Base-by-base conservation (phyloP, 2,329 filamentous ascomycete species). In the Penicillium sp. region DNA sequence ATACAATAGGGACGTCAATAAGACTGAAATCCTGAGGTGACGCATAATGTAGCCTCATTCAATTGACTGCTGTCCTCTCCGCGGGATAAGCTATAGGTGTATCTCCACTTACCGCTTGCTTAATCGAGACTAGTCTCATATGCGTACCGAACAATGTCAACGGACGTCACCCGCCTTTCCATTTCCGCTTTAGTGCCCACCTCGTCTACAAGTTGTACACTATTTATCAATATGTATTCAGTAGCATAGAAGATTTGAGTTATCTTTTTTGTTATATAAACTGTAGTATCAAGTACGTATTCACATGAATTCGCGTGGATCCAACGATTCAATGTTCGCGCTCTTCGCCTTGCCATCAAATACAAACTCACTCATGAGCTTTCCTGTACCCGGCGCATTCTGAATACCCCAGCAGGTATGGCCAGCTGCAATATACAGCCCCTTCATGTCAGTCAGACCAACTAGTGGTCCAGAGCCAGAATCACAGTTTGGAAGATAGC, bases 351-450 rank as follows among this genome's bases (percentile, higher is more conserved):
- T 74, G 0, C 89, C 89, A 52, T 92, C 89, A 66, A 92, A 85
- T 2, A 94, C 77, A 73, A 89, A 85, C 73, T 93, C 89, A 36
- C 88, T 88, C 78, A 94, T 88, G 37, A 93, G 72, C 74, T 87
- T 90, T 4, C 90, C 90, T 8, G 93, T 97, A 1, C 83, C 94
- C 1, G 93, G 92, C 0, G 87, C 91, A 76, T 99, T 97, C 77
- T 97, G 93, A 22, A 99, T 96, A 0, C 94, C 94, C 94, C 94
- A 99, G 76, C 93, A 97, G 1, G 91, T 96, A 78, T 99, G 94
- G 0, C 94, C 94, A 0, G 90, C 83, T 0, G 94, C 94, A 57
- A 97, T 79, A 72, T 88, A 87, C 41, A 97, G 67, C 0, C 92
- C 91, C 7, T 85, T 83, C 0, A 88, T 84, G 2, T 83, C 82